A percentile compares a stretch with the other conserved stretches of the same genome.
Conservation (phyloP, 352 stramenopile genomes). For the Globisporangium paddicum region DNA sequence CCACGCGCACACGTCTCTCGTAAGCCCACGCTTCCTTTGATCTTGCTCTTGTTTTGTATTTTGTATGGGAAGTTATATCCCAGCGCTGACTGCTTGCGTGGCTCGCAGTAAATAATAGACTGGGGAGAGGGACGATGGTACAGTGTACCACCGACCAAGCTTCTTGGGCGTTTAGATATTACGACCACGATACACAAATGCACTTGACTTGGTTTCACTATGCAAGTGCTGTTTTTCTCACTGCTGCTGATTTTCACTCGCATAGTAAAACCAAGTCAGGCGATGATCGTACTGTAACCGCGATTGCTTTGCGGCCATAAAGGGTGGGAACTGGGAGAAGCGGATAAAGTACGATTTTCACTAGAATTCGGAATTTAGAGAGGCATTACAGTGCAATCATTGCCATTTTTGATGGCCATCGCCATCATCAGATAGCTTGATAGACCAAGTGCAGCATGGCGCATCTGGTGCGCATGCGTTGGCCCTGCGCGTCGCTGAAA, state of each 20-base stretch:
- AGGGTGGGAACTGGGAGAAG: neutral
- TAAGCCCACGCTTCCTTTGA: neutral
- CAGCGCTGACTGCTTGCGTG: neutral
- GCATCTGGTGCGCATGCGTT: neutral
- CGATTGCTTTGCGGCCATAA: too few species aligned
- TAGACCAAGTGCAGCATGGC: neutral
- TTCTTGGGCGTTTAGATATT: too few species aligned
- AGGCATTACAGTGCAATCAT: neutral
- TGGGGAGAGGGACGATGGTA: neutral
- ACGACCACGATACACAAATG: too few species aligned
- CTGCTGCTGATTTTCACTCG: too few species aligned
- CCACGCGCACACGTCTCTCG: neutral
- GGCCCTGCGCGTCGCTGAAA: neutral
- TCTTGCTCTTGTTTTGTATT: conserved; percentile 1
- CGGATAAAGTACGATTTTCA: neutral
- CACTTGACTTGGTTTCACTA: too few species aligned
- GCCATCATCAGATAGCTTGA: neutral
- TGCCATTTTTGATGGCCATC: conserved; percentile 7
- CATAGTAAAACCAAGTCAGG: too few species aligned
- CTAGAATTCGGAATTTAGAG: neutral
- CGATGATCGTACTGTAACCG: too few species aligned
- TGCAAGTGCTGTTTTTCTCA: too few species aligned
- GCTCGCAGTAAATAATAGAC: conserved; percentile 2
- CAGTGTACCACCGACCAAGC: too few species aligned
- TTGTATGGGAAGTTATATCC: conserved; percentile 5